Conservation (phyloP, 352 stramenopile genomes). For the Globisporangium emineosum region DNA sequence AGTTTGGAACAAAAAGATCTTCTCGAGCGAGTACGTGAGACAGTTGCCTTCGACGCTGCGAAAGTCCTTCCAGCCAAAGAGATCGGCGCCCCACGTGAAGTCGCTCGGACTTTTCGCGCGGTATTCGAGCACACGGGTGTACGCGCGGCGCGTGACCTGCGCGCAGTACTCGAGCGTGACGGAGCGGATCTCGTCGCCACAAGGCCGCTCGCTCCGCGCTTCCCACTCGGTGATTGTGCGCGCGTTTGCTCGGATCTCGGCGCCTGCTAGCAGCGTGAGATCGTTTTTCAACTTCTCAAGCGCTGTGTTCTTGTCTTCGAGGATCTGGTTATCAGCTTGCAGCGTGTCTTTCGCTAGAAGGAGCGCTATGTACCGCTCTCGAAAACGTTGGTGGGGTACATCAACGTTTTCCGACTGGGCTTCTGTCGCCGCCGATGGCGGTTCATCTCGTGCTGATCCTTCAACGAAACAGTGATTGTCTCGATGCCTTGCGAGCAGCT, state of each 20-base stretch:
- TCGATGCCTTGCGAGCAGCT: neutral
- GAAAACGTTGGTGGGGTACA: neutral
- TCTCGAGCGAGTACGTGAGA: slow-evolving; percentile 16
- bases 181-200: neutral
- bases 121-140: slow-evolving; percentile 1
- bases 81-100: slow-evolving; percentile 15
- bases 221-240: slow-evolving; percentile 5
- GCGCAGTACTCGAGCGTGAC: slow-evolving; percentile 13
- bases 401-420: neutral
- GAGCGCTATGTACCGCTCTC: neutral
- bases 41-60: slow-evolving; percentile 6
- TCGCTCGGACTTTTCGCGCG: neutral
- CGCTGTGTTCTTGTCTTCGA: neutral
- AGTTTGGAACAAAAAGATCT: slow-evolving; percentile 15
- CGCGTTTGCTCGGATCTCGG: slow-evolving; percentile 7
- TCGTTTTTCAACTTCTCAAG: neutral
- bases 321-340: neutral
- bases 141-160: slow-evolving; percentile 10
- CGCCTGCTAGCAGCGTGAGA: neutral
- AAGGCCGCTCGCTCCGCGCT: slow-evolving; percentile 1
- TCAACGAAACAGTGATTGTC: neutral
- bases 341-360: neutral
- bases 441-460: neutral
- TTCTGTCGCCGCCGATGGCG: neutral
- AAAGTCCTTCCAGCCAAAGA: slow-evolving; percentile 19